Conservation (phyloP, 1,139 yeast species). For the Sugiyamaella pinicola region DNA sequence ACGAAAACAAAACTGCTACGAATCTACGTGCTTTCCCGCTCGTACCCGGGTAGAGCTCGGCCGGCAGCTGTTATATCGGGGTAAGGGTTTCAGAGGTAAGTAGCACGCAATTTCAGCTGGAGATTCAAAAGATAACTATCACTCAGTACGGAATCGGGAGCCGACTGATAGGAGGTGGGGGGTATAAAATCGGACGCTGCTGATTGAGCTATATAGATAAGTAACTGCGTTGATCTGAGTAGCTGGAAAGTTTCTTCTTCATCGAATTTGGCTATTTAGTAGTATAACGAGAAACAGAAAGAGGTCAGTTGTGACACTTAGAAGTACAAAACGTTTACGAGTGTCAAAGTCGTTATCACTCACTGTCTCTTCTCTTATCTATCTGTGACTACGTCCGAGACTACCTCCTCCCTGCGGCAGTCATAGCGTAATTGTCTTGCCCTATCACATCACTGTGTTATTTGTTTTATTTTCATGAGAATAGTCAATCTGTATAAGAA, state of each 20-base stretch:
- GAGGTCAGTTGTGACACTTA: background rate
- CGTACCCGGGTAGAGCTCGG: too few relatives aligned
- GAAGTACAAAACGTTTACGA: too few relatives aligned
- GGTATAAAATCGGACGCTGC: background rate
- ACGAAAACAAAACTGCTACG: too few relatives aligned
- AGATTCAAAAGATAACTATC: slow-evolving; percentile 2
- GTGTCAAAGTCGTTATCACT: too few relatives aligned
- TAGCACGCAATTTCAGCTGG: slow-evolving; percentile 15
- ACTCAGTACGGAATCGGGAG: background rate
- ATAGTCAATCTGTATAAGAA: background rate
- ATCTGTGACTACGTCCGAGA: too few relatives aligned
- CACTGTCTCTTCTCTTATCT: too few relatives aligned
- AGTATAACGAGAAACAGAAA: background rate
- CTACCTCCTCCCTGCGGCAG: too few relatives aligned
- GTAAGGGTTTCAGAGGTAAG: slow-evolving; percentile 10
- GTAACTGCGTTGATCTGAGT: background rate
- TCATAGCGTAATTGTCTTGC: slow-evolving; percentile 5
- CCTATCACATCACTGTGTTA: slow-evolving; percentile 8
- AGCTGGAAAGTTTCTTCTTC: background rate
- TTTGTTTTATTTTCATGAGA: slow-evolving; percentile 4
- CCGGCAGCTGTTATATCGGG: too few relatives aligned
- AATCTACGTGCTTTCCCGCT: background rate
- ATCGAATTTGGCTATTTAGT: background rate
- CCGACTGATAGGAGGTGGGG: slow-evolving; percentile 3
- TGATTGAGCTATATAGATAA: background rate